These are phyloP conservation scores for Calycina marina DNA, from an alignment of 2,329 filamentous ascomycete genomes.

Conservation along the genomic window DNA sequence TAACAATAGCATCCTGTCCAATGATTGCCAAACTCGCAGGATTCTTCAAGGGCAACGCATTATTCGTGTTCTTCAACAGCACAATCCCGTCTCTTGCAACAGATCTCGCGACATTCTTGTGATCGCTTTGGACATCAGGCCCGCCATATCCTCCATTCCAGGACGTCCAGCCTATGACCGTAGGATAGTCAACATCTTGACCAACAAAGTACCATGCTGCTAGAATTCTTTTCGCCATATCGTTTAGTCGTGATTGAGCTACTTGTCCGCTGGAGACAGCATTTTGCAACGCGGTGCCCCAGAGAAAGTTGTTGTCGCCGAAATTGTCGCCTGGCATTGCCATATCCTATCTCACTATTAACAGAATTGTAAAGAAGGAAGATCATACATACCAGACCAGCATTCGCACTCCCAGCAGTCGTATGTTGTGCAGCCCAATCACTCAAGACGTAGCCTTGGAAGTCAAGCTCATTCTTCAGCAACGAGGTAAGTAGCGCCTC, in stretches of 20 bases:
- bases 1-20: conserved; percentile 46
- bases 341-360: conserved; percentile 38
- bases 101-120: conserved; percentile 46
- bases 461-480: conserved; percentile 60
- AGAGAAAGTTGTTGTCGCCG: conserved; percentile 34
- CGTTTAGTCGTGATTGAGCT: conserved; percentile 44
- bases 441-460: conserved; percentile 53
- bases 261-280: conserved; percentile 42
- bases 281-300: conserved; percentile 37
- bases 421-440: conserved; percentile 71
- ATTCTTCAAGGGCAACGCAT: conserved; percentile 40
- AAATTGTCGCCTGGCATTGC: conserved; percentile 60
- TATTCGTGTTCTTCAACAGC: conserved; percentile 50
- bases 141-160: conserved; percentile 17
- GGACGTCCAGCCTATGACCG: conserved; percentile 33
- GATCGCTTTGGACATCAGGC: conserved; percentile 38
- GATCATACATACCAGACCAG: conserved; percentile 39
- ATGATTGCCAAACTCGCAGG: conserved; percentile 42
- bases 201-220: conserved; percentile 44
- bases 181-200: conserved; percentile 33
- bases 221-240: conserved; percentile 51
- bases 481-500: conserved; percentile 43
- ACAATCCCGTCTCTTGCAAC: conserved; percentile 43
- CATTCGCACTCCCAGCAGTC: conserved; percentile 48
- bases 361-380: neutral